Percentiles rank a stretch among this genome's conserved stretches.
These are phyloP conservation scores for Puccinia horiana DNA, from an alignment of 1,284 basidiomycete genomes.

Conservation along the genomic window DNA sequence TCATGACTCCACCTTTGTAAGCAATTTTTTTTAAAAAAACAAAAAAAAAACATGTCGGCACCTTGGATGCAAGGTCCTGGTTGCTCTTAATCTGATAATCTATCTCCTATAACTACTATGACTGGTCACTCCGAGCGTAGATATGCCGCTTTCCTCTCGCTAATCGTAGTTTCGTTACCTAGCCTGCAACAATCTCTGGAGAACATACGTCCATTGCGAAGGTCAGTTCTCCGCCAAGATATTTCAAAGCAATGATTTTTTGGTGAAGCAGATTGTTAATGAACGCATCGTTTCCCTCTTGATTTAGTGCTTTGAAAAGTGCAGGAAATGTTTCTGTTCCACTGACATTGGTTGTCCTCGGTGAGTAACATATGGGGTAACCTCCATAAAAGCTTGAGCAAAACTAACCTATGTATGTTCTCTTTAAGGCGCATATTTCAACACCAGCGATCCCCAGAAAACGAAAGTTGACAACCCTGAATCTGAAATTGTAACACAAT, in stretches of 20 bases:
- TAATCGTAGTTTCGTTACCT: constrained; percentile 60
- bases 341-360: constrained; percentile 61
- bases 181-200: constrained; percentile 59
- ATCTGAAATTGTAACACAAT: constrained; percentile 15
- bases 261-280: too few species aligned
- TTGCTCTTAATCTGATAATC: constrained; percentile 35
- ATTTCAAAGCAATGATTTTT: not conserved
- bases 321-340: constrained; percentile 61
- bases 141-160: constrained; percentile 59
- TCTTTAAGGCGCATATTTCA: constrained; percentile 54
- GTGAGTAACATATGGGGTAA: constrained; percentile 50
- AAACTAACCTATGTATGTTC: not conserved
- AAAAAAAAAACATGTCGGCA: not conserved
- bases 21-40: not conserved
- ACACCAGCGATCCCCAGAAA: constrained; percentile 47
- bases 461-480: constrained; percentile 26
- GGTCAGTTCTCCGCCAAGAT: constrained; percentile 50
- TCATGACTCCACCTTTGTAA: constrained; percentile 53
- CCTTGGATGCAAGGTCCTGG: constrained; percentile 50
- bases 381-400: not conserved
- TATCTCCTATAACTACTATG: too few species aligned
- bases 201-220: constrained; percentile 58
- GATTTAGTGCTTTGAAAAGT: constrained; percentile 58
- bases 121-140: constrained; percentile 57
- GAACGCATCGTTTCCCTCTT: not conserved